Evolutionary conservation across 2,329 filamentous ascomycete species (phyloP), one percentile per base, ranked within the genome.

Genomic region (Pochonia chlamydosporia): DNA sequence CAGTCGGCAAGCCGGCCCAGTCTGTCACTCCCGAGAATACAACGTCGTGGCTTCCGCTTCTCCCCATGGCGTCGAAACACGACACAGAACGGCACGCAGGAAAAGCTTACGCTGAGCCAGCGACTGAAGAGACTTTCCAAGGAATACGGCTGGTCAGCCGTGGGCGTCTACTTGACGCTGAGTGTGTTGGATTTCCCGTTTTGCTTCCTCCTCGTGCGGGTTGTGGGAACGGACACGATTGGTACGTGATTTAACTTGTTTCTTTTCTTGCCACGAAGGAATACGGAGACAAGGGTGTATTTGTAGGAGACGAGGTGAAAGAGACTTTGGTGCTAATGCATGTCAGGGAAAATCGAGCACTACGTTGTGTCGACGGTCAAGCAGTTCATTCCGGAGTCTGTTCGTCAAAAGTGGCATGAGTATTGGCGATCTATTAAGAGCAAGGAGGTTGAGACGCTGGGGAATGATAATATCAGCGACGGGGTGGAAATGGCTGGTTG

Each of bases 121-220:
- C 79, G 85, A 23, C 71, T 97, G 62, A 90, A 85, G 67, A 89
- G 88, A 63, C 78, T 99, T 40, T 90, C 86, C 3, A 83, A 85
- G 53, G 92, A 97, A 66, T 99, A 99, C 66, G 93, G 93, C 35
- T 97, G 91, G 89, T 79, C 87, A 3, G 91, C 91, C 1, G 68
- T 96, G 5, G 92, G 90, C n/a, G 88, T 99, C 13, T 99, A 99
- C 66, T 67, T 96, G 10, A 75, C 75, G 1, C 70, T 99, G 46
- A 91, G 87, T 36, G 85, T 87, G 31, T 70, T 96, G 44, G 93
- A 99, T 68, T 95, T 97, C 55, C 93, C 93, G 1, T 88, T 97
- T 63, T 97, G 92, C 70, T 99, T 96, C 70, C 69, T 95, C 46
- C 81, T 93, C 9, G 93, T 99, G 40, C 80, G 85, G 48, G 72